Base-by-base conservation (phyloP, 139 green algal species). In the Chlamydomonas incerta region DNA sequence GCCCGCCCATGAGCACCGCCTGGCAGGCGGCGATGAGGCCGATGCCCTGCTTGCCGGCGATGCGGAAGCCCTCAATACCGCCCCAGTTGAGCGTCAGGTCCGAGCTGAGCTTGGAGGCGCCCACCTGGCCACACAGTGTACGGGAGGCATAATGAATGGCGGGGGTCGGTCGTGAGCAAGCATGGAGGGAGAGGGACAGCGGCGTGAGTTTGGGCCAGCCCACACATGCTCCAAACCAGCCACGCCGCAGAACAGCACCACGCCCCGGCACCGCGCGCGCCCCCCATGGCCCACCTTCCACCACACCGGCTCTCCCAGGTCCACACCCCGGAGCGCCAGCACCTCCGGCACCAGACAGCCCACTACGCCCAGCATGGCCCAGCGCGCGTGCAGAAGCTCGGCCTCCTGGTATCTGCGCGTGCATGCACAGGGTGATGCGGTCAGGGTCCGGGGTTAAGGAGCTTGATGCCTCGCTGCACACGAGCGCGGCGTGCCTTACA, bases 11-110 rank as follows among this genome's bases (percentile, higher is more conserved):
- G 34, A 95, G 88, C 52, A 93, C 91, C n/a, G 89, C 34, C 86
- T 94, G 93, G 73, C 93, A 95, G 0, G 90, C 89, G 26, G 88
- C 92, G 72, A 96, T 96, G 82, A 95, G 87, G 26, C 74, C 85
- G 41, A 95, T 90, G 50, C 93, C 93, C 86, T 96, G 92, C 88
- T 94, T 93, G 60, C 93, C 93, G 28, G 92, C 92, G 34, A 96
- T 93, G 9, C 90, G 83, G 73, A 96, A 94, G 34, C 92, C 93
- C 70, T 95, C 83, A 9, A 95, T 93, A 73, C 90, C 89, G 37
- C 85, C 85, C 85, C 88, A 95, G 86, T 95, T 95, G 55, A 95
- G 62, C 17, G 84, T 94, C 15, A 94, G 58, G 68, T 89, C 90
- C 14, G 82, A 88, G 13, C 73, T 66, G 28, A 94, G 88, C 90